These are phyloP conservation scores for Aquilaria malaccensis DNA, from an alignment of 345 rosid species.

Conservation along the genomic window DNA sequence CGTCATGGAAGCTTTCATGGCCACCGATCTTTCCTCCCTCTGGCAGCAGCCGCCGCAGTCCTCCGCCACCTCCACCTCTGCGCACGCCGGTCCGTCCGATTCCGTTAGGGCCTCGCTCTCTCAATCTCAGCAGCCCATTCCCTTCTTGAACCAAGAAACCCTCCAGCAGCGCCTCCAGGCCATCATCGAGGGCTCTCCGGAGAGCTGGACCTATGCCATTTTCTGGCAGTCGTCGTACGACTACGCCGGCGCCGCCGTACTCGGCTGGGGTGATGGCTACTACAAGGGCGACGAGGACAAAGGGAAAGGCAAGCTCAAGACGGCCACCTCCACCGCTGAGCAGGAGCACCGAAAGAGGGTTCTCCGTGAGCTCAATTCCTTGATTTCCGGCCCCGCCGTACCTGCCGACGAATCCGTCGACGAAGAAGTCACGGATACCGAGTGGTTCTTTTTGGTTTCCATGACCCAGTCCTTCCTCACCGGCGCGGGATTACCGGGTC, in stretches of 20 bases:
- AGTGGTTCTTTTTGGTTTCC: constrained; percentile 92
- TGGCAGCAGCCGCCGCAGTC: constrained; percentile 60
- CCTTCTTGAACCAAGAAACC: constrained; percentile 55
- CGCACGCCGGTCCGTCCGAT: constrained; percentile 9
- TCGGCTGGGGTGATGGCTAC: constrained; percentile 94
- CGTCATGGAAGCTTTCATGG: constrained; percentile 94
- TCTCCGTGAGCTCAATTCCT: constrained; percentile 69
- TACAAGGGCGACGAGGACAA: constrained; percentile 85
- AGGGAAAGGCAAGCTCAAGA: constrained; percentile 26
- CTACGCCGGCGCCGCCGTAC: constrained; percentile 44
- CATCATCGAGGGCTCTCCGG: constrained; percentile 61
- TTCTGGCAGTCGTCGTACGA: constrained; percentile 92
- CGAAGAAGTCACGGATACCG: constrained; percentile 91
- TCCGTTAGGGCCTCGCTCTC: not conserved
- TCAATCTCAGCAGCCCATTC: constrained; percentile 17
- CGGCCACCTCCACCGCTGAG: constrained; percentile 35
- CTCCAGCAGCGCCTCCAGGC: constrained; percentile 90
- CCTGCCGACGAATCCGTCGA: constrained; percentile 58
- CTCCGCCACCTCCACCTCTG: constrained; percentile 24
- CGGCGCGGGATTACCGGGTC: constrained; percentile 74
- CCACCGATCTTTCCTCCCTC: constrained; percentile 60
- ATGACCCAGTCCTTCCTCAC: constrained; percentile 78
- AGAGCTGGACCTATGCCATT: constrained; percentile 89
- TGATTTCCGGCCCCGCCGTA: constrained; percentile 56
- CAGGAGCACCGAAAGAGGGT: constrained; percentile 82